Conservation (phyloP, 2,329 filamentous ascomycete species). For the Herpomyces periplanetae region DNA sequence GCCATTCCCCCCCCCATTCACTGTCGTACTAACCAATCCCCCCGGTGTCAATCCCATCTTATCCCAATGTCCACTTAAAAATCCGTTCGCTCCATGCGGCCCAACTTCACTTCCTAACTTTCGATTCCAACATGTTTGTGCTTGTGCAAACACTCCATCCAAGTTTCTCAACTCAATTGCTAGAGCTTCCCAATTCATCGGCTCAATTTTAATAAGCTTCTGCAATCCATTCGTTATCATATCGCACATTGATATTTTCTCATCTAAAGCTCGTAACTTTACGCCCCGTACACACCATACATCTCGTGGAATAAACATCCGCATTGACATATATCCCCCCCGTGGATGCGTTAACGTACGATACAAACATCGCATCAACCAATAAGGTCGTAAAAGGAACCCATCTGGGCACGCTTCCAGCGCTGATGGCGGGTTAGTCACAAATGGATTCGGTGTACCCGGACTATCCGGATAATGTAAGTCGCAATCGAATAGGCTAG, state of each 20-base stretch:
- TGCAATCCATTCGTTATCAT: slow-evolving; percentile 52
- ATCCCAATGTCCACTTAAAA: not conserved
- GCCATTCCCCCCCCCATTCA: too few relatives aligned
- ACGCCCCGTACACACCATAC: slow-evolving; percentile 80
- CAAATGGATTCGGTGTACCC: slow-evolving; percentile 21
- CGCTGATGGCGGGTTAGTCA: slow-evolving; percentile 24
- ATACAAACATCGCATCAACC: slow-evolving; percentile 79
- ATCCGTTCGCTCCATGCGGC: slow-evolving; percentile 16
- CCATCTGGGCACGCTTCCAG: slow-evolving; percentile 75
- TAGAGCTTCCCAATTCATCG: slow-evolving; percentile 56
- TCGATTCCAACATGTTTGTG: slow-evolving; percentile 31
- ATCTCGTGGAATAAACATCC: slow-evolving; percentile 62
- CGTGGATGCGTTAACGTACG: slow-evolving; percentile 67
- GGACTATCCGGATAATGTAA: slow-evolving; percentile 25
- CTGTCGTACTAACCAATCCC: too few relatives aligned
- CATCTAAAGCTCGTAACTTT: slow-evolving; percentile 59
- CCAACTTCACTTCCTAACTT: slow-evolving; percentile 82
- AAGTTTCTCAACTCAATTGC: slow-evolving; percentile 74
- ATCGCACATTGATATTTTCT: slow-evolving; percentile 75
- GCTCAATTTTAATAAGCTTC: slow-evolving; percentile 48
- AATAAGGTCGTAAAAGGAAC: slow-evolving; percentile 65
- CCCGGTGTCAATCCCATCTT: too few relatives aligned
- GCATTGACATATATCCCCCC: slow-evolving; percentile 63
- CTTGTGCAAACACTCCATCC: slow-evolving; percentile 49
- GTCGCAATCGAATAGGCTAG: slow-evolving; percentile 47